Base-by-base conservation (phyloP, 805 yeast genomes). In the Candida ficus region DNA sequence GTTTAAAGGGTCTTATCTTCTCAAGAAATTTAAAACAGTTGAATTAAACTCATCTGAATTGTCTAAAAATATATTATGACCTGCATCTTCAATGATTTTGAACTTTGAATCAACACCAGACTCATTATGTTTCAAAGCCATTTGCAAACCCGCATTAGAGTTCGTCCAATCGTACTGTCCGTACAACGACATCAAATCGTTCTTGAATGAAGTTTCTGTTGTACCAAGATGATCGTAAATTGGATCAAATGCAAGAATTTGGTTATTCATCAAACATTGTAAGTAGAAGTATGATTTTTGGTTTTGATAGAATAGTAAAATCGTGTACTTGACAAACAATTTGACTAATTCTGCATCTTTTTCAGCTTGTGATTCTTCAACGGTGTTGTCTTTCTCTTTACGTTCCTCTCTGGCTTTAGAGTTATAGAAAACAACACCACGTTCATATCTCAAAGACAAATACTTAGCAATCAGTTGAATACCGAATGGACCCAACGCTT, bases 121-220 rank as follows among this genome's bases (percentile, higher is more conserved):
- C 16, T 34, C 29, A 6, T 39, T 19, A 9, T 61, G 57, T 7
- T 52, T 47, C 9, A 43, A 49, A 46, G 48, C 33, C 49, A 53
- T 35, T 29, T 33, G 29, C 10, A 44, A 51, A 2, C 83, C 83
- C 0, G 83, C 82, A 30, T 65, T 68, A 1, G 69, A 59, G 52
- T 78, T 71, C 93, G 83, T 84, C 70, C 85, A 84, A 54, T 85
- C 95, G 47, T 68, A 75, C 47, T 79, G 75, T 0, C 93, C 95
- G 57, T 83, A 85, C 37, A 67, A 33, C 26, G 65, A 44, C n/a
- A 37, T 19, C 0, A 48, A 32, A 7, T 51, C 29, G 17, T 17
- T 27, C 13, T 30, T 16, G 16, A 16, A 10, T 25, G 27, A 26
- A 13, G 28, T 13, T 4, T 26, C 28, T 13, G 2, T 12, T 12